Percentiles rank a stretch among this genome's conserved stretches.
Evolutionary conservation across 2,329 filamentous ascomycete species (phyloP).

Genomic region (Colletotrichum karsti): DNA sequence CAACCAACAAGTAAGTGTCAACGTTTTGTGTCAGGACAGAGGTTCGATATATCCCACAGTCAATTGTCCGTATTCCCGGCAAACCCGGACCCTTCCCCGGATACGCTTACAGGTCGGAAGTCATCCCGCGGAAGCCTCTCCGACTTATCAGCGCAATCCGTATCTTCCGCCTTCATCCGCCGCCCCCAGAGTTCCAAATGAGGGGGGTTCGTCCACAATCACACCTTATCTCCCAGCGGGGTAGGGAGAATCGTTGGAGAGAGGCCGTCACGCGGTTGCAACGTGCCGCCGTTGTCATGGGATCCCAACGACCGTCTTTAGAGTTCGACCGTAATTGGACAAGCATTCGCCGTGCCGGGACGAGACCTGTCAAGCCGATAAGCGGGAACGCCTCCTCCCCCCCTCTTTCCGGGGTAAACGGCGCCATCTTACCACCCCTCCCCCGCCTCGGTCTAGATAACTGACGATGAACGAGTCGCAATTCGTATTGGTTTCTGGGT

Average conservation of each 20-base stretch:
- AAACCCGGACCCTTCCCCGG: neutral
- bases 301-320: conserved; percentile 1
- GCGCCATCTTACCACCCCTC: neutral
- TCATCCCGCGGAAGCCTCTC: conserved; percentile 8
- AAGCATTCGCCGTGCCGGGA: conserved; percentile 28
- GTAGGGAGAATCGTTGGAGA: neutral
- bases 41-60: no score
- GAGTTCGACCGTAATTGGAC: neutral
- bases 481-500: neutral
- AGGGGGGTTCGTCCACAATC: neutral
- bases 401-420: conserved; percentile 16
- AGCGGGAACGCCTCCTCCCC: conserved; percentile 2
- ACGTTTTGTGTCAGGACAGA: no score
- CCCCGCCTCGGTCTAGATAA: conserved; percentile 7
- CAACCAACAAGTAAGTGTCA: no score
- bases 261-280: conserved; percentile 9
- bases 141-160: conserved; percentile 19
- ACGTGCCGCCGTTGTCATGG: conserved; percentile 7
- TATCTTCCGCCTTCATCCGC: neutral
- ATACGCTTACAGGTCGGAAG: neutral
- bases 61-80: conserved; percentile 7
- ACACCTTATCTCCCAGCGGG: conserved; percentile 21
- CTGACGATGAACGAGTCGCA: neutral
- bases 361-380: conserved; percentile 24
- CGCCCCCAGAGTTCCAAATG: neutral